Evolutionary conservation across 2,329 filamentous ascomycete genomes (phyloP).

Genomic region (Cladosporium oxysporum): DNA sequence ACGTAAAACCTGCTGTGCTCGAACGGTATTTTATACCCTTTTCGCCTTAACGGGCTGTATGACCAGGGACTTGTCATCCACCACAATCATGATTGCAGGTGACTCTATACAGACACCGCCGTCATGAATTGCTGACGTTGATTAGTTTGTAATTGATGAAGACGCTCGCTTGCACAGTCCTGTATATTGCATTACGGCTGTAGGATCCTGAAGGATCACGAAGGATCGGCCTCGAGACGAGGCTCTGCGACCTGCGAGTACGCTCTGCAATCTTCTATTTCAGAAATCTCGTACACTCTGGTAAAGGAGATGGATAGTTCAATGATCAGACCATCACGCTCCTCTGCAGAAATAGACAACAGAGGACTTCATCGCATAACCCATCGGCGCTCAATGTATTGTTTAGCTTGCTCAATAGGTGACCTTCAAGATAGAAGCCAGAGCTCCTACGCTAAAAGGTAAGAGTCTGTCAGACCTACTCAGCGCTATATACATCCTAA

Average conservation of each 20-base stretch:
- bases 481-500: not conserved
- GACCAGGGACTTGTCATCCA: not conserved
- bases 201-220: slow-evolving; percentile 8
- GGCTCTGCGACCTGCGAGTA: not conserved
- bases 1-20: not conserved
- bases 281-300: not conserved
- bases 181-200: not conserved
- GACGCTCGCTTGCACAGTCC: not conserved
- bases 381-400: not conserved
- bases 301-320: not conserved
- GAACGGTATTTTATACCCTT: not conserved
- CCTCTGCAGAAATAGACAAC: not conserved
- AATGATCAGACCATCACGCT: not conserved
- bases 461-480: not conserved
- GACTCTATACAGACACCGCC: not conserved
- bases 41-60: not conserved
- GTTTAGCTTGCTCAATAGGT: not conserved
- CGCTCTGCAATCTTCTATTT: not conserved
- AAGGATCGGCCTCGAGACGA: slow-evolving; percentile 15
- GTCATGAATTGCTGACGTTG: not conserved
- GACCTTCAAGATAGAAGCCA: not conserved
- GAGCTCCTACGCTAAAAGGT: not conserved
- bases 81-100: not conserved
- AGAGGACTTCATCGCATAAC: not conserved
- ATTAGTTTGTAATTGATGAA: not conserved